phyloP scores from a whole-genome alignment of 2,329 filamentous ascomycete species.

The Grosmannia clavigera region DNA sequence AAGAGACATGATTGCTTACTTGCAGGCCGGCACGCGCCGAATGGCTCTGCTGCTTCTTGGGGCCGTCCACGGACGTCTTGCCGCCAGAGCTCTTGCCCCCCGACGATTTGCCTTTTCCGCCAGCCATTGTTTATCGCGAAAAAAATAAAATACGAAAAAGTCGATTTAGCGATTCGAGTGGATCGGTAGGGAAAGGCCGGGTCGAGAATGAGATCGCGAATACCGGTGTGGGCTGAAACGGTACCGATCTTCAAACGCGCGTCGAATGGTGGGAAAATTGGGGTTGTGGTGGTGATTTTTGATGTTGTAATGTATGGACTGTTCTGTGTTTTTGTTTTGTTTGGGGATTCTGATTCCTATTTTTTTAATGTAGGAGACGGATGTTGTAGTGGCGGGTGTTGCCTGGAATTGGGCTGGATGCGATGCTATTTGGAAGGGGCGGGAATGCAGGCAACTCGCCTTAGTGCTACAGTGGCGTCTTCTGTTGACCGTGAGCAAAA shows the following conservation, averaged over 20 bases:
- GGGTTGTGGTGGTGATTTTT: background rate
- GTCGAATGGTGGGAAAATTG: background rate
- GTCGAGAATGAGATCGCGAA: background rate
- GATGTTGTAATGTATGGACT: background rate
- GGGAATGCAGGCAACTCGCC: background rate
- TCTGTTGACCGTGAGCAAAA: background rate
- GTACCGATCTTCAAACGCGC: background rate
- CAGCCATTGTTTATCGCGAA: constrained; percentile 42
- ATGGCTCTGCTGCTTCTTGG: constrained; percentile 89
- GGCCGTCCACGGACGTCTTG: constrained; percentile 54
- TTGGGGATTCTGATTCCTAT: background rate
- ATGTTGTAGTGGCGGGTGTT: background rate
- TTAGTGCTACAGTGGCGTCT: background rate
- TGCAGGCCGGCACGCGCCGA: constrained; percentile 90
- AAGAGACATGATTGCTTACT: constrained; percentile 46
- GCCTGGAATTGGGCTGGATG: background rate
- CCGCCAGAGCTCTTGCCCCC: constrained; percentile 81
- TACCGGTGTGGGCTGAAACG: background rate
- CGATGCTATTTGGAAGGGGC: background rate
- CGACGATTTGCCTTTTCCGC: constrained; percentile 87
- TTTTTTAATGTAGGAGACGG: background rate
- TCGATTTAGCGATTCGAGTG: background rate
- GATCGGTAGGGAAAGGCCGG: background rate
- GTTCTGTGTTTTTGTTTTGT: background rate
- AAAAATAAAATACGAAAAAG: background rate